Base-by-base conservation (phyloP, 1,139 yeast genomes). In the Yamadazyma membranifaciens region DNA sequence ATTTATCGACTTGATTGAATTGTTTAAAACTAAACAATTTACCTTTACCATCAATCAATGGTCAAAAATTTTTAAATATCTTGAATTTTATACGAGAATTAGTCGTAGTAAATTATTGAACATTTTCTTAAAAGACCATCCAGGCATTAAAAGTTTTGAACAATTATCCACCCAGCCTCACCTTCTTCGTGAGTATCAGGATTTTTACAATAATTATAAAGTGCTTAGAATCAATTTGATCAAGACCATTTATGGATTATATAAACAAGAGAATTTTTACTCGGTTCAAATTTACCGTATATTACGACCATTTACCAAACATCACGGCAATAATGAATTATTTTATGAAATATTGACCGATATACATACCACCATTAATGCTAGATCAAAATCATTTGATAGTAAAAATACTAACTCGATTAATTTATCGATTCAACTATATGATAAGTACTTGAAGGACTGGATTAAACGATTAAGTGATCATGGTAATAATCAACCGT, bases 151-250 rank as follows among this genome's bases (percentile, higher is more conserved):
- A 42, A 34, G 40, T 13, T 28, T 40, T 15, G 12, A 26, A 10
- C 28, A 10, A 10, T n/a, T 13, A 4, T 10, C 28, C n/a, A 12
- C 4, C 12, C 7, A 27, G n/a, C 43, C 45, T 12, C 34, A 48
- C 15, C 73, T 71, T 45, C 69, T 67, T 48, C 70, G 68, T 43
- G 65, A 67, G 3, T 71, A 55, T 49, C 51, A 69, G 42, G 56
- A 44, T 32, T 68, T 59, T 41, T 42, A 60, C 7, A 49, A 56
- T 2, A 60, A 57, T 9, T 51, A 70, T 28, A 51, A 54, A 36
- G 36, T 43, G 9, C 63, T 59, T 39, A 55, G 77, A 44, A 38
- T 45, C 11, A 51, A 54, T 1, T 55, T 64, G 3, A 56, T 69
- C 44, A 45, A 51, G 12, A 64, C 66, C 40, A 50, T 69, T 29